These are phyloP conservation scores for Eucalyptus dawsonii DNA, from an alignment of 345 rosid genomes.

Conservation along the genomic window DNA sequence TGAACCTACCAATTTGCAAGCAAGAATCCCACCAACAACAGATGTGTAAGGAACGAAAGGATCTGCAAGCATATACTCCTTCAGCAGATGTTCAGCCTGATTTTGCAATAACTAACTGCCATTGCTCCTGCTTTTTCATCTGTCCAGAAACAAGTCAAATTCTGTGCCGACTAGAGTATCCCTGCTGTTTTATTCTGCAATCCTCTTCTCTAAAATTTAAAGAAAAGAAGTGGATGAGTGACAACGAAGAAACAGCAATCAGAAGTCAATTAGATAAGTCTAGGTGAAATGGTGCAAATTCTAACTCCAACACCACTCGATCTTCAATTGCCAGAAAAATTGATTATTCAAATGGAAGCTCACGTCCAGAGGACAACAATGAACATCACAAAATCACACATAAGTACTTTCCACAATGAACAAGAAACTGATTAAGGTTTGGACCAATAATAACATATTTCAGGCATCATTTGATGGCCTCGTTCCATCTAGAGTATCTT, in stretches of 20 bases:
- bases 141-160: background rate
- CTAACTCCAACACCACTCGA: background rate
- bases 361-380: background rate
- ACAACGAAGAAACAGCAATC: background rate
- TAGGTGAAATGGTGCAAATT: background rate
- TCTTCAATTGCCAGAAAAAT: background rate
- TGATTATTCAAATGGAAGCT: background rate
- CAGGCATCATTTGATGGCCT: background rate
- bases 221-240: background rate
- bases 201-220: background rate
- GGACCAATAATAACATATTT: background rate
- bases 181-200: background rate
- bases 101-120: constrained; percentile 26
- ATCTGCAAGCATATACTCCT: constrained; percentile 41
- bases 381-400: background rate
- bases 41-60: constrained; percentile 52
- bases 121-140: background rate
- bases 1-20: constrained; percentile 42
- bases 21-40: constrained; percentile 31
- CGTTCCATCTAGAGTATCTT: background rate
- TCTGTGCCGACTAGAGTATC: background rate
- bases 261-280: background rate
- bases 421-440: background rate
- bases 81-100: constrained; percentile 43
- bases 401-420: background rate